Evolutionary conservation across 495 filamentous ascomycete species (phyloP), one percentile per base, ranked within the genome.

Genomic region (Chaetomium tenue): DNA sequence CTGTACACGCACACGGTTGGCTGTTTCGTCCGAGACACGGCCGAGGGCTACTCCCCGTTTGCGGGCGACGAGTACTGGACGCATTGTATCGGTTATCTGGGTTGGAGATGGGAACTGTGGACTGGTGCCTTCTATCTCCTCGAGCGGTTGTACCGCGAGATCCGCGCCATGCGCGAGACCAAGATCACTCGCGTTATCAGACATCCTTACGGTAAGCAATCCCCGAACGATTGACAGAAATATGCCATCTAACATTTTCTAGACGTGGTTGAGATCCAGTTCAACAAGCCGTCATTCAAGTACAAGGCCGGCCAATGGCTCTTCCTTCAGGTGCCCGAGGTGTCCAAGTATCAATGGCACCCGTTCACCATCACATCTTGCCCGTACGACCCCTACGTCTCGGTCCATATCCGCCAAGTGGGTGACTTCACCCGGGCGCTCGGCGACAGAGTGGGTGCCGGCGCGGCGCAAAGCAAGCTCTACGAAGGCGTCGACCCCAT

Each of bases 311-410:
- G 94, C 42, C 94, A 99, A 75, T 99, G 93, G 91, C 85, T 98
- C 22, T 97, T 98, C 79, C 79, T 99, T 60, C 92, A 98, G 75
- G 86, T 96, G 12, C 94, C 94, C 2, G 86, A 89, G 6, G 87
- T 99, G 47, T 95, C 91, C 59, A 84, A 79, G 63, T 87, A 88
- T 66, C 93, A 99, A 79, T 99, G 94, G 94, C 94, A 99, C 77
- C 94, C 94, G 18, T 99, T 98, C 75, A 99, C 94, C 74, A 99
- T 99, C 79, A 99, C 94, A 13, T 98, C 95, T 57, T 98, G 95
- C 76, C 94, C 95, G 26, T 92, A 90, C 70, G 94, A 99, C 68
- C 88, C 89, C 3, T 97, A 98, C 76, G 84, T 98, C 71, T 94
- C 90, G 58, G 84, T 98, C 25, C 94, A 98, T 73, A 87, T 98